Base-by-base conservation (phyloP, 805 yeast genomes). In the Starmerella bombi region DNA sequence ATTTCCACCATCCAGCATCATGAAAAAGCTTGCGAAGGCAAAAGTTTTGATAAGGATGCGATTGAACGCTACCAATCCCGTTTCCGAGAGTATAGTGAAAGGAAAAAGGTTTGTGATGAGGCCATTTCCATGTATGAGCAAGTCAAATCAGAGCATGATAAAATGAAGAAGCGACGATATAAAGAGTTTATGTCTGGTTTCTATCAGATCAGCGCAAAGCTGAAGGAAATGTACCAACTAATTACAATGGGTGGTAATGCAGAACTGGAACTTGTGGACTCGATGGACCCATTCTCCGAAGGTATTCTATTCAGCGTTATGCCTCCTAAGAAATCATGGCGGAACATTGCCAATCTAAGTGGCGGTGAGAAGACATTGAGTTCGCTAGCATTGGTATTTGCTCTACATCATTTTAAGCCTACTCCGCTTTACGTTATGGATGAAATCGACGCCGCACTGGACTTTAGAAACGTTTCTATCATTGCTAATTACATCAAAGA, bases 241-340 rank as follows among this genome's bases (percentile, higher is more conserved):
- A 91, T 91, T 45, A 91, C 98, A 1, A 85, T 88, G 93, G 98
- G 98, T 21, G 99, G 99, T 25, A 91, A 88, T 64, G 99, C 99
- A 0, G 98, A 91, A 59, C 67, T 91, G 27, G 99, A 91, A 59
- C 69, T 88, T 34, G 96, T 85, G 16, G 98, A 91, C 56, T 80
- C 93, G 45, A 70, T 88, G 56, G 97, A 91, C 61, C 98, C 98
- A n/a, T 91, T 91, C 55, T 76, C 94, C 1, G 98, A 91, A 62
- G 99, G 99, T 25, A 86, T 91, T 29, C 64, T 86, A 32, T 91
- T 91, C 60, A 81, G 94, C 59, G 98, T 91, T 5, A 91, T 91
- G 98, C 99, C 99, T 2, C 99, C 99, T 0, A 88, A 85, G 63
- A 91, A 91, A 59, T 78, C 93, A 29, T 91, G 99, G 99, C 80